A percentile compares a stretch with the other conserved stretches of the same genome.
Evolutionary conservation across 1,284 basidiomycete species (phyloP).

Genomic region (Cutaneotrichosporon sp.): DNA sequence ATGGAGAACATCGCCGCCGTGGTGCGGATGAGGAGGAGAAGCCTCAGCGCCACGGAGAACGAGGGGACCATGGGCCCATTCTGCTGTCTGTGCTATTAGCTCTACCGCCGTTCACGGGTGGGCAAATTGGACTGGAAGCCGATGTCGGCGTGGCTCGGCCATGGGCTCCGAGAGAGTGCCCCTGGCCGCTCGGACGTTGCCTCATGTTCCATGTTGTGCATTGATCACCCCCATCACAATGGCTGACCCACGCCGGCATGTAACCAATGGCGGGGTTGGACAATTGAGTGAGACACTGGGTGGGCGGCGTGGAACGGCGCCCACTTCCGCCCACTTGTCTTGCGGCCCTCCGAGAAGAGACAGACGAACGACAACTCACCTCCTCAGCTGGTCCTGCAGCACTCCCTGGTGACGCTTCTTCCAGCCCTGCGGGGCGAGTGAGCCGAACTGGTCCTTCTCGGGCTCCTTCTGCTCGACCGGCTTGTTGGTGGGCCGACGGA

Average conservation of each 20-base stretch:
- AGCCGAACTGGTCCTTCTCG: slow-evolving; percentile 48
- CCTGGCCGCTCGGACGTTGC: slow-evolving; percentile 1
- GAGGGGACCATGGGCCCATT: slow-evolving; percentile 73
- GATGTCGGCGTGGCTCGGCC: not conserved
- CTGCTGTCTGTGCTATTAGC: slow-evolving; percentile 28
- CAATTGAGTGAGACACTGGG: not conserved
- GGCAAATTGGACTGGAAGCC: not conserved
- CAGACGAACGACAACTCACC: slow-evolving; percentile 35
- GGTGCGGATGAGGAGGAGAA: slow-evolving; percentile 78
- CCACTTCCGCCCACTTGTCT: too few species aligned
- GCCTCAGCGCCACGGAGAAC: slow-evolving; percentile 77
- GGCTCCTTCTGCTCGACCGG: slow-evolving; percentile 21
- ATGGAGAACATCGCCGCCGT: slow-evolving; percentile 94
- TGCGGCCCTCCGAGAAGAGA: not conserved
- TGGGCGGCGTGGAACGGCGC: not conserved
- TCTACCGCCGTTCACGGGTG: not conserved
- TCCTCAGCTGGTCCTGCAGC: slow-evolving; percentile 50
- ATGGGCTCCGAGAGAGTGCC: not conserved
- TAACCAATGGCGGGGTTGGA: not conserved
- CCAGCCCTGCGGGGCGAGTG: slow-evolving; percentile 43
- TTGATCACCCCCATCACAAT: not conserved
- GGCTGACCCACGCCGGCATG: not conserved
- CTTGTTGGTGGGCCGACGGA: slow-evolving; percentile 45
- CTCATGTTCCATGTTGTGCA: slow-evolving; percentile 2
- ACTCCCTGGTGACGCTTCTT: slow-evolving; percentile 51